These are phyloP conservation scores for Pichia kluyveri DNA, from an alignment of 805 yeast species.

Conservation along the genomic window DNA sequence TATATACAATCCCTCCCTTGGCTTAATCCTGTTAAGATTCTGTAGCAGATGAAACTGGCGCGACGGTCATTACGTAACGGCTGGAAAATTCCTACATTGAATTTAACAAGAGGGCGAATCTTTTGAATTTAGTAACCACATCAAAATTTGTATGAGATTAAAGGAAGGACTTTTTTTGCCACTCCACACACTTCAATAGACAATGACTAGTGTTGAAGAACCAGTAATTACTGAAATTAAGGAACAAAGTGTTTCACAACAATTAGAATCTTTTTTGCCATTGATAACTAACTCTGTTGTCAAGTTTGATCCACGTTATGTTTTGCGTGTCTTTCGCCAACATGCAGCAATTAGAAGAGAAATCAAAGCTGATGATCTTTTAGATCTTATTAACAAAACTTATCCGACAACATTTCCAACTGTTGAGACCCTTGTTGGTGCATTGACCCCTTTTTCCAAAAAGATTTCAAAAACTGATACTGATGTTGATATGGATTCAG, in stretches of 20 bases:
- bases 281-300: constrained; percentile 28
- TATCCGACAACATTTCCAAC: constrained; percentile 42
- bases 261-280: constrained; percentile 2
- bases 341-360: constrained; percentile 65
- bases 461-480: constrained; percentile 28
- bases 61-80: too few relatives aligned
- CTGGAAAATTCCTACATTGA: too few relatives aligned
- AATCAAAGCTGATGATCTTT: constrained; percentile 45
- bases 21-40: too few relatives aligned
- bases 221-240: background rate
- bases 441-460: constrained; percentile 22
- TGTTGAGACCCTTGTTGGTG: constrained; percentile 32
- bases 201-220: background rate
- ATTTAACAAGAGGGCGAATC: too few relatives aligned
- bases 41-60: too few relatives aligned
- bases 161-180: too few relatives aligned
- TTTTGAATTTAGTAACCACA: too few relatives aligned
- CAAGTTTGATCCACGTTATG: constrained; percentile 77
- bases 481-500: constrained; percentile 2
- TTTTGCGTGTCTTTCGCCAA: constrained; percentile 79
- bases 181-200: too few relatives aligned
- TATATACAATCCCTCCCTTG: too few relatives aligned
- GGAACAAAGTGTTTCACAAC: background rate
- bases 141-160: too few relatives aligned
- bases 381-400: constrained; percentile 41